Evolutionary conservation across 2,329 filamentous ascomycete species (phyloP).

Genomic region (Aspergillus glaucus): DNA sequence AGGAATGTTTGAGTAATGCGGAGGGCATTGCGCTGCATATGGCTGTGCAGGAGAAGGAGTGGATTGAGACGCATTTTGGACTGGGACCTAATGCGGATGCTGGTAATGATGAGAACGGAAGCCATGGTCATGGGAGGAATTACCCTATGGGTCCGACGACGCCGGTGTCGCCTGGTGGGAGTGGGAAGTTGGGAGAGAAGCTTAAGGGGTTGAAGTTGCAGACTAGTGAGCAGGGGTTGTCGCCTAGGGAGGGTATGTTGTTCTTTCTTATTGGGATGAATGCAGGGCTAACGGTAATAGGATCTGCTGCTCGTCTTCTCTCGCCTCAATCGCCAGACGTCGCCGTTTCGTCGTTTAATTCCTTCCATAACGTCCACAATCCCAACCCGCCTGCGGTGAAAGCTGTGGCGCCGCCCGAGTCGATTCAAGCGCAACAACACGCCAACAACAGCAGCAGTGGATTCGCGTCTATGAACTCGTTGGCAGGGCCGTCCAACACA

Average conservation of each 20-base stretch:
- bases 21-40: conserved; percentile 82
- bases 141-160: conserved; percentile 45
- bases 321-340: conserved; percentile 60
- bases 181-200: conserved; percentile 67
- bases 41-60: conserved; percentile 74
- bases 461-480: conserved; percentile 25
- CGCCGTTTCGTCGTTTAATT: conserved; percentile 56
- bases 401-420: conserved; percentile 34
- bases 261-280: neutral
- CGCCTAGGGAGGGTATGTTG: conserved; percentile 40
- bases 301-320: conserved; percentile 39
- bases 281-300: no score
- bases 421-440: conserved; percentile 32
- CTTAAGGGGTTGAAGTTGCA: conserved; percentile 71
- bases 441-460: conserved; percentile 12
- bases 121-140: conserved; percentile 16
- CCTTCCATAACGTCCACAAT: conserved; percentile 45
- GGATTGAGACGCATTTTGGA: conserved; percentile 79
- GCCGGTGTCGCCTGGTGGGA: conserved; percentile 56
- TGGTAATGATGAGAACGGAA: conserved; percentile 18
- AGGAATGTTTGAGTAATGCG: conserved; percentile 64
- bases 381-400: conserved; percentile 20
- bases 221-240: conserved; percentile 62
- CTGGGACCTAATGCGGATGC: conserved; percentile 39
- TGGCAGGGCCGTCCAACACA: conserved; percentile 27